phyloP scores from a whole-genome alignment of 1,284 basidiomycete species.

The Gomphus sp. region DNA sequence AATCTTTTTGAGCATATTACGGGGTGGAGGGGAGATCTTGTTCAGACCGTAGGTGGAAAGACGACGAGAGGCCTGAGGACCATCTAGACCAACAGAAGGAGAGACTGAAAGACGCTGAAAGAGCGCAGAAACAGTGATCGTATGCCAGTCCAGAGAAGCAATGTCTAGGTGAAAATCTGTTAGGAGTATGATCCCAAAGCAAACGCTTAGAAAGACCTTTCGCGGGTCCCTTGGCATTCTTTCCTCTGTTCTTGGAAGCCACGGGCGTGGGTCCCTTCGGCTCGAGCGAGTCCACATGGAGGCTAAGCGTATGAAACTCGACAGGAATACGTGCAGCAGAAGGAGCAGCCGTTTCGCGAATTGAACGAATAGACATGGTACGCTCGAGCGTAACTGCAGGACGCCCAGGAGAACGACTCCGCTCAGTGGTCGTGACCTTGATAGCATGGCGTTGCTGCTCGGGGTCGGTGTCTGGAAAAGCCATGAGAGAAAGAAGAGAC shows the following conservation, averaged over 20 bases:
- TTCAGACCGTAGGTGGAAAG: conserved; percentile 39
- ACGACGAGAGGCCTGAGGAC: conserved; percentile 37
- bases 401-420: background rate
- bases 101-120: conserved; percentile 40
- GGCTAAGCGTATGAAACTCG: conserved; percentile 14
- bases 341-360: conserved; percentile 4
- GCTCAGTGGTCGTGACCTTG: background rate
- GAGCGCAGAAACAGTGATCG: conserved; percentile 34
- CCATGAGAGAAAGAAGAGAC: background rate
- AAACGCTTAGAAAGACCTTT: conserved; percentile 15
- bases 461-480: background rate
- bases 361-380: conserved; percentile 8
- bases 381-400: background rate
- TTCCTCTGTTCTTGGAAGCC: background rate
- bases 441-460: background rate
- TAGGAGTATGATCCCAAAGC: background rate
- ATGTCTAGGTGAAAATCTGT: conserved; percentile 32
- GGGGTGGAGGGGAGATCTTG: conserved; percentile 36
- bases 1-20: conserved; percentile 28
- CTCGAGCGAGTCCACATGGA: conserved; percentile 12
- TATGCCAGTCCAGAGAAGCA: conserved; percentile 44
- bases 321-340: conserved; percentile 12
- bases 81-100: conserved; percentile 38
- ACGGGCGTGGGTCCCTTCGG: background rate
- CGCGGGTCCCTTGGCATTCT: conserved; percentile 12